Evolutionary conservation across 345 rosid species (phyloP), one percentile per base, ranked within the genome.

Genomic region (Orychophragmus violaceus): DNA sequence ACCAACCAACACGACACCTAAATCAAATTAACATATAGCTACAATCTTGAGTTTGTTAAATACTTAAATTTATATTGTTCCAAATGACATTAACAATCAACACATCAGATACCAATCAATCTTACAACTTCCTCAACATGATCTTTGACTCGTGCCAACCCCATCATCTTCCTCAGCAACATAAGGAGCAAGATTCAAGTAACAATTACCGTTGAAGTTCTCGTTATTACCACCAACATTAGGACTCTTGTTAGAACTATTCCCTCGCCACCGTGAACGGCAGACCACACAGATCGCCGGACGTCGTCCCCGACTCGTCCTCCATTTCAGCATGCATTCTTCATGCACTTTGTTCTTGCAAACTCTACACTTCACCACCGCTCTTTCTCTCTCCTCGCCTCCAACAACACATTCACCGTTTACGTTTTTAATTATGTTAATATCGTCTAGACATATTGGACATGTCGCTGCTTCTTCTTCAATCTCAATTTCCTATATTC

Each of bases 221-320:
- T 70, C 71, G 25, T 51, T 29, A 17, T 16, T 74, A 68, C 54
- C 8, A 67, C 39, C 69, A 53, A n/a, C 21, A 8, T 61, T 51
- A 44, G 11, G 59, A 54, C 11, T 68, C 7, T 28, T 61, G n/a
- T 25, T 54, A 46, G 59, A 32, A 35, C 56, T 58, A 21, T 27
- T 76, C 11, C 82, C 72, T 95, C 83, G 76, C 97, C 98, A 93
- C 80, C 90, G 79, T 5, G 91, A 89, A 55, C 97, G 77, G 11
- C 98, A 93, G 30, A 93, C 81, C 44, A 86, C 97, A 41, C 96
- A 89, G 18, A 62, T 84, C 0, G 79, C 81, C 3, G 84, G 77
- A 56, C 91, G 74, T 65, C 94, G 81, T 48, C 98, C 90, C 37
- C 87, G 68, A 33, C 89, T 90, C 68, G 75, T 73, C 82, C 84